Evolutionary conservation across 768 basidiomycete species (phyloP).

Genomic region (Psilocybe sp.): DNA sequence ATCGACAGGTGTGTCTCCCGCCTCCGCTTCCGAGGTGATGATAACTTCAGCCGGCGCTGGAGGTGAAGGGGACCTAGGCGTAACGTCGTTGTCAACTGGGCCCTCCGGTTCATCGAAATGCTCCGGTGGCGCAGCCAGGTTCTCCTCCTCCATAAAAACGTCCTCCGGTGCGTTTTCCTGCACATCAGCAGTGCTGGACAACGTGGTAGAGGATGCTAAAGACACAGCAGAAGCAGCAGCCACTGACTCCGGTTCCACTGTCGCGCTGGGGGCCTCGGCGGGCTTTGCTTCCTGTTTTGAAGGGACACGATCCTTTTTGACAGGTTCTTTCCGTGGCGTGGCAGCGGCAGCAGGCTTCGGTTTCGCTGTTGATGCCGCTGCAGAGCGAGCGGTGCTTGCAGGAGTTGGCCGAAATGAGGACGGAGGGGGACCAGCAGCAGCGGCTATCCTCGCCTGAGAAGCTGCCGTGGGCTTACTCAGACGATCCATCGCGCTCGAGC

Average conservation of each 20-base stretch:
- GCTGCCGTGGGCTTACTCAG: slow-evolving; percentile 84
- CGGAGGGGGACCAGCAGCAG: slow-evolving; percentile 35
- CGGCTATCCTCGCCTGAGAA: slow-evolving; percentile 60
- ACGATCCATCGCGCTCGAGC: slow-evolving; percentile 56
- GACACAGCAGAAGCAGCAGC: too few species aligned
- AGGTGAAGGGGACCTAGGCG: slow-evolving; percentile 7
- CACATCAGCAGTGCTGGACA: neutral
- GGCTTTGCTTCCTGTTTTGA: slow-evolving; percentile 8
- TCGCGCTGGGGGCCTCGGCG: slow-evolving; percentile 1
- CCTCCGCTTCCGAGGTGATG: neutral
- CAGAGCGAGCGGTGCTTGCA: slow-evolving; percentile 2
- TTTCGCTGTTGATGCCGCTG: slow-evolving; percentile 17
- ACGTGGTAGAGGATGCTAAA: neutral
- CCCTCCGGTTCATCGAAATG: slow-evolving; percentile 8
- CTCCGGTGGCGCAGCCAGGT: neutral
- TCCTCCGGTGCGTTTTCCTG: slow-evolving; percentile 4
- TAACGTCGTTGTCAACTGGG: slow-evolving; percentile 4
- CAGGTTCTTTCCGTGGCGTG: slow-evolving; percentile 8
- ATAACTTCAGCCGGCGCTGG: neutral
- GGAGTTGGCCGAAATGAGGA: slow-evolving; percentile 4
- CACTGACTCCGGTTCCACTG: neutral
- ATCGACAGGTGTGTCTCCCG: neutral
- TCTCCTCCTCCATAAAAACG: slow-evolving; percentile 4
- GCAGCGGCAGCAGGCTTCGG: slow-evolving; percentile 19
- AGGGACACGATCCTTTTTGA: neutral